Base-by-base conservation (phyloP, 2,329 filamentous ascomycete genomes). In the Dactylonectria macrodidyma region DNA sequence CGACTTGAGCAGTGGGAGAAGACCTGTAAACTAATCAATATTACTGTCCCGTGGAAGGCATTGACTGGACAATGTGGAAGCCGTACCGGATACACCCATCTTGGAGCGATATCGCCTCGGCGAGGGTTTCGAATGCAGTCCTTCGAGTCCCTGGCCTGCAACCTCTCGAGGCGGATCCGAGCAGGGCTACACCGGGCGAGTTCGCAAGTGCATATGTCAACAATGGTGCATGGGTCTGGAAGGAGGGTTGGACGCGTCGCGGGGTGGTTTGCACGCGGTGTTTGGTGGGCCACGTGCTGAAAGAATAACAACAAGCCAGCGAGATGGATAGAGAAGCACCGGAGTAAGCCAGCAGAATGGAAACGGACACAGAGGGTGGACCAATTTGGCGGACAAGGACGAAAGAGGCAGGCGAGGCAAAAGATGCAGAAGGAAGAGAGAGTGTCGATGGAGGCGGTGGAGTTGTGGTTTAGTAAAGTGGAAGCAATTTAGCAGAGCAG, bases 1-100 rank as follows among this genome's bases (percentile, higher is more conserved):
- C 52, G 96, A 98, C 83, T 98, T 98, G 68, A 99, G 90, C 67
- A 98, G 87, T 44, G 94, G 94, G 38, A 98, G 88, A 61, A 99
- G 89, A 51, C 96, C 95, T 95, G 64, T 36, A 0, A 57, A 44
- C 51, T 44, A 59, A 60, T 80, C 52, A 81, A 72, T 51, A 65
- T 59, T 36, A 3, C 30, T 14, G 11, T 14, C 51, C 33, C 14
- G 14, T 12, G 19, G 10, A 3, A 26, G 34, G 26, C 34, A 56
- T 61, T 22, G 26, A 51, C 16, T 19, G 19, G 38, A 10, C 12
- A 55, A 19, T 44, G 26, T 19, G 51, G 51, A 44, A 56, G 34
- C 6, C 72, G 36, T 72, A 82, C 80, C 81, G 63, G 80, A 77
- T 59, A 82, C 79, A 72, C 81, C 81, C 81, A 82, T 82, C 55